These are phyloP conservation scores for Vigna radiata DNA, from an alignment of 306 rosid genomes.

Conservation along the genomic window DNA sequence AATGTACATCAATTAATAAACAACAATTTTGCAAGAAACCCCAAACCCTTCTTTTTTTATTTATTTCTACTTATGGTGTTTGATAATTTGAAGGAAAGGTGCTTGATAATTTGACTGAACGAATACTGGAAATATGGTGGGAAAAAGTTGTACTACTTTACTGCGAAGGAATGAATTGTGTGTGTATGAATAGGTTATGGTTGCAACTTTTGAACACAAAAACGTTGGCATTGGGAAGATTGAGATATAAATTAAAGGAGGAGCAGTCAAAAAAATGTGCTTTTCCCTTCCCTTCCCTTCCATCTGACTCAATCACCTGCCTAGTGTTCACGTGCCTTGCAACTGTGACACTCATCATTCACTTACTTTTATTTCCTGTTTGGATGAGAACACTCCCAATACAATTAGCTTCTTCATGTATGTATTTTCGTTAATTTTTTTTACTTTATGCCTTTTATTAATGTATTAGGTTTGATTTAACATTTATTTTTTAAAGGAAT, in stretches of 20 bases:
- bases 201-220: too few species aligned
- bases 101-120: constrained; percentile 51
- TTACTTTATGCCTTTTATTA: too few species aligned
- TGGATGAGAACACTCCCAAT: too few species aligned
- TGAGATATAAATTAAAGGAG: background rate
- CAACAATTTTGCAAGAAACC: constrained; percentile 31
- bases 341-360: background rate
- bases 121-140: background rate
- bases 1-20: constrained; percentile 1
- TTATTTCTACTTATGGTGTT: background rate
- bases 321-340: background rate
- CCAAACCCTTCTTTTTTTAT: too few species aligned
- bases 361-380: too few species aligned
- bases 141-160: background rate
- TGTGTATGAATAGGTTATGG: too few species aligned
- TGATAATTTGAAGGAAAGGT: constrained; percentile 30
- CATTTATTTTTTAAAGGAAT: too few species aligned
- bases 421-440: too few species aligned
- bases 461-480: too few species aligned
- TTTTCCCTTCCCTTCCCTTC: background rate
- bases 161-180: background rate
- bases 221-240: too few species aligned
- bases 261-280: background rate
- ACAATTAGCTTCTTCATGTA: too few species aligned
- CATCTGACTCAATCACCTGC: constrained; percentile 9